These are phyloP conservation scores for Phtheirospermum japonicum DNA, from an alignment of 257 asterid species.

Conservation along the genomic window DNA sequence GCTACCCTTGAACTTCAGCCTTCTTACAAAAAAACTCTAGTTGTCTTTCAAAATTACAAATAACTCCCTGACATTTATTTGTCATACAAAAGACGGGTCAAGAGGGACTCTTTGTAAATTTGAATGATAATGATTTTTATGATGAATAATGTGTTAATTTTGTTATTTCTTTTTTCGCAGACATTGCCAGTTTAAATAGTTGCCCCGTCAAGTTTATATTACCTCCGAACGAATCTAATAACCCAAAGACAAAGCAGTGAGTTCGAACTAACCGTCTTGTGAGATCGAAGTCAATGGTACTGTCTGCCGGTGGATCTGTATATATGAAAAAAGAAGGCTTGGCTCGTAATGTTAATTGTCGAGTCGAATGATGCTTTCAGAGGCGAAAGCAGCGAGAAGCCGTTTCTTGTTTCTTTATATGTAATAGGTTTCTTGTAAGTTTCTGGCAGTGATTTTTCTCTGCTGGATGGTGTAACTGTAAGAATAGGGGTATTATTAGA, in stretches of 20 bases:
- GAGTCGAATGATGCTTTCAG: constrained; percentile 37
- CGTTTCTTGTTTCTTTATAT: constrained; percentile 23
- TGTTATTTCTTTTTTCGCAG: constrained; percentile 21
- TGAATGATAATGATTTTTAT: background rate
- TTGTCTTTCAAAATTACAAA: background rate
- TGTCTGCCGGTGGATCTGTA: constrained; percentile 35
- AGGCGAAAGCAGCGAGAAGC: constrained; percentile 24
- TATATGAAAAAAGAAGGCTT: constrained; percentile 39
- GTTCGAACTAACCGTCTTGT: constrained; percentile 25
- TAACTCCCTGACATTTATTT: background rate
- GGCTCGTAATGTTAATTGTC: constrained; percentile 35
- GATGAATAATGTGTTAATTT: background rate
- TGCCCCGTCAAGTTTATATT: constrained; percentile 25
- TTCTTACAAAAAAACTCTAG: background rate
- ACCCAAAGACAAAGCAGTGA: constrained; percentile 13
- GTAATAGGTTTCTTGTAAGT: constrained; percentile 29
- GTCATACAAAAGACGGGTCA: background rate
- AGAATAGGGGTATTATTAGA: constrained; percentile 15
- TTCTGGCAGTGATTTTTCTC: constrained; percentile 29
- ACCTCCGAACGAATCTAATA: constrained; percentile 25
- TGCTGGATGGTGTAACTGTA: constrained; percentile 26
- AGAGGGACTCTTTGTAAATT: background rate
- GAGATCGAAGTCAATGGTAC: constrained; percentile 35
- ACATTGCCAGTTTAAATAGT: constrained; percentile 25
- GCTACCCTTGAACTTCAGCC: background rate